Evolutionary conservation across 164 flowering plant species (phyloP), one percentile per base, ranked within the genome.

Genomic region (Annona cherimola): DNA sequence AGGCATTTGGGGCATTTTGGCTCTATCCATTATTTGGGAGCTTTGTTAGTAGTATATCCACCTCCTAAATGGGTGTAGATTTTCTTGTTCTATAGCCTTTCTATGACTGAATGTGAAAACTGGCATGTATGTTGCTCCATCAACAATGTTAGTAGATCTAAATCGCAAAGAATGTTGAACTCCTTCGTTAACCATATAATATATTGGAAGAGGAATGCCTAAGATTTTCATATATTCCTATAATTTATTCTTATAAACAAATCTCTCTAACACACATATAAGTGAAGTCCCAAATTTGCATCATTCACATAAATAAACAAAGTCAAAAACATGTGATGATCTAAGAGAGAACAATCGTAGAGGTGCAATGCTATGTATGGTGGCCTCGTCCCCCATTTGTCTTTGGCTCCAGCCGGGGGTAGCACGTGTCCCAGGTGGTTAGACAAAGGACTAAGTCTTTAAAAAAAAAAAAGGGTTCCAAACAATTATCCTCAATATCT

Each of bases 61-160:
- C 35, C 35, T 26, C 35, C 35, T 26, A 26, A 1, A 26, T 26
- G 35, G 35, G 35, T 1, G 35, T 26, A 26, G 35, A 26, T 26
- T 26, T 0, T 83, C 84, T 20, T 88, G 88, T 54, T 88, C 90
- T 18, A 90, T 90, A 4, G 75, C 82, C 71, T 84, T 87, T 8
- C 77, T 73, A 14, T 81, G 78, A 3, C 59, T 40, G 70, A 84
- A 88, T 3, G 85, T 80, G 16, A 76, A 60, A 1, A 50, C 42
- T 7, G 89, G 78, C 12, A 69, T 75, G 61, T 78, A 84, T 2
- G 45, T 35, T 20, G 4, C 77, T 45, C 88, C 89, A 74, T 82
- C 79, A 1, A 88, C 79, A 45, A 46, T 16, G n/a, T 87, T 89
- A 16, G 80, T 78, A 8, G 85, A 70, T 69, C 83, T 78, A 65